These are phyloP conservation scores for Candida adriatica DNA, from an alignment of 805 yeast species.

Conservation along the genomic window DNA sequence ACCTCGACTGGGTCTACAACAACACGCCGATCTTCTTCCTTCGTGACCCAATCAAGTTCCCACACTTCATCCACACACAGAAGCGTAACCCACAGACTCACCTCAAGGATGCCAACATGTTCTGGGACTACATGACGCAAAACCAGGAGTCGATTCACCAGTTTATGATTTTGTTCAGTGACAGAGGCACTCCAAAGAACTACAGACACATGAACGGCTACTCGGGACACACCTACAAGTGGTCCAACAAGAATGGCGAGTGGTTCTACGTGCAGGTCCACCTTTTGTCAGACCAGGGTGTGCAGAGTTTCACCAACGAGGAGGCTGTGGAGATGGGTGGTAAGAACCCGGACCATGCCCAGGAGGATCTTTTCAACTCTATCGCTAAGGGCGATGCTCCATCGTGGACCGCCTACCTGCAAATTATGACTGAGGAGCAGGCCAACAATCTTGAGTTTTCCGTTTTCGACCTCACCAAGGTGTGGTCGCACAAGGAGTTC, in stretches of 20 bases:
- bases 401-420: slow-evolving; percentile 79
- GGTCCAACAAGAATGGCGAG: slow-evolving; percentile 69
- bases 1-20: slow-evolving; percentile 78
- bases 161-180: slow-evolving; percentile 65
- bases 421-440: slow-evolving; percentile 79
- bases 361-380: slow-evolving; percentile 70
- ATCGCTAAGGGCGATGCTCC: slow-evolving; percentile 76
- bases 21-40: slow-evolving; percentile 82
- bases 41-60: slow-evolving; percentile 82
- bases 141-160: slow-evolving; percentile 75
- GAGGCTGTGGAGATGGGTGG: slow-evolving; percentile 43
- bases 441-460: slow-evolving; percentile 72
- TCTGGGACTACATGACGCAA: slow-evolving; percentile 68
- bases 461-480: slow-evolving; percentile 85
- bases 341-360: slow-evolving; percentile 75
- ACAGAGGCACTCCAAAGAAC: slow-evolving; percentile 76
- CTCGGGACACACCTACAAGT: slow-evolving; percentile 80
- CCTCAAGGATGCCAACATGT: slow-evolving; percentile 69
- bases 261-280: slow-evolving; percentile 79
- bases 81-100: slow-evolving; percentile 80
- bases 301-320: slow-evolving; percentile 8
- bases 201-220: slow-evolving; percentile 78
- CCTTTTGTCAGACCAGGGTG: slow-evolving; percentile 34
- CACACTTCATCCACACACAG: slow-evolving; percentile 84
- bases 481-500: slow-evolving; percentile 84